Conservation (phyloP, 139 green algal genomes). For the Chlamydomonas sp. region DNA sequence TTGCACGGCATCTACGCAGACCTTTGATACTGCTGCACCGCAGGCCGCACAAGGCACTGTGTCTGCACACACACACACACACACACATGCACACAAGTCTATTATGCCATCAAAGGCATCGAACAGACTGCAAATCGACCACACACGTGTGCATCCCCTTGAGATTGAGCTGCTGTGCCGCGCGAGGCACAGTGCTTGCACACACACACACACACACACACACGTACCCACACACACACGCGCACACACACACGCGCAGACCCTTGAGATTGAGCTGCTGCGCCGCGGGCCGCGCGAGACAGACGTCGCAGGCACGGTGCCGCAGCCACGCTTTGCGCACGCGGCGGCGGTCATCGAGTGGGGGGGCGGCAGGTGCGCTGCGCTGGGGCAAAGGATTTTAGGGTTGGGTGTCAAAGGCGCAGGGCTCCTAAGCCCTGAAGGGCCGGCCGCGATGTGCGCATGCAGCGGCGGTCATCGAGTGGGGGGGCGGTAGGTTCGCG, state of each 20-base stretch:
- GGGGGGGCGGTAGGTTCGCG: slow-evolving; percentile 1
- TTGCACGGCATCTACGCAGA: too few species aligned
- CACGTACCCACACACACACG: too few species aligned
- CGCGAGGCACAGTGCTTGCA: too few species aligned
- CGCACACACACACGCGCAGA: too few species aligned
- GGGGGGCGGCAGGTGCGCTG: slow-evolving; percentile 2
- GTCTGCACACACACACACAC: too few species aligned
- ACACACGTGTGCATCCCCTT: slow-evolving; percentile 17
- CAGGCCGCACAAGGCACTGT: too few species aligned
- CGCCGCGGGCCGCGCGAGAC: slow-evolving; percentile 23
- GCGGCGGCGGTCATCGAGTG: slow-evolving; percentile 22
- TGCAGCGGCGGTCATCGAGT: slow-evolving; percentile 22
- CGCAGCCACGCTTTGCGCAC: slow-evolving; percentile 36
- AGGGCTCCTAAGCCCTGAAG: too few species aligned
- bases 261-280: slow-evolving; percentile 32
- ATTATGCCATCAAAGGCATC: too few species aligned
- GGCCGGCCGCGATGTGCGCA: slow-evolving; percentile 37
- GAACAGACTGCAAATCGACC: too few species aligned
- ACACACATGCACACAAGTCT: too few species aligned
- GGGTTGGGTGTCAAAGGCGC: background rate
- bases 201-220: too few species aligned
- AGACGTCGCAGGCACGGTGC: slow-evolving; percentile 23
- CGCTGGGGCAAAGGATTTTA: background rate
- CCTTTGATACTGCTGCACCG: too few species aligned
- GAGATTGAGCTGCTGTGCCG: slow-evolving; percentile 36